Evolutionary conservation across 2,329 filamentous ascomycete species (phyloP).

Genomic region (Ophiostoma tasmaniense): DNA sequence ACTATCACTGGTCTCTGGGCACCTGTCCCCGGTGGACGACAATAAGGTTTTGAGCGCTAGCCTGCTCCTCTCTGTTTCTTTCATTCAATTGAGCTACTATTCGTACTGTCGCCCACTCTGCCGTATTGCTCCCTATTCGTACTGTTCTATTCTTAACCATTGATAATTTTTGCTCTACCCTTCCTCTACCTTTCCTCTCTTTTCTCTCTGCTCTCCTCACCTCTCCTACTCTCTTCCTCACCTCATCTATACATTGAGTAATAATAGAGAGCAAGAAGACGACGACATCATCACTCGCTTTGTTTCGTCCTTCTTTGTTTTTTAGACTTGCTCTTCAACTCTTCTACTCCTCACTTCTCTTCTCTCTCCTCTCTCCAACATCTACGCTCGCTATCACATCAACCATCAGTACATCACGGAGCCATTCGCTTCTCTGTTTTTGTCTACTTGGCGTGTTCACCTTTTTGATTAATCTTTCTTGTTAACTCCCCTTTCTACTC

Average conservation of each 20-base stretch:
- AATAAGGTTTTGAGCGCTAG: slow-evolving; percentile 1
- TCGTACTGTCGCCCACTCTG: neutral
- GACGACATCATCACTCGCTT: slow-evolving; percentile 8
- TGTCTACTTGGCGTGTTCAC: neutral
- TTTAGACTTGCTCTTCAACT: neutral
- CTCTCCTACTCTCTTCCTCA: neutral
- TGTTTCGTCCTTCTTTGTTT: slow-evolving; percentile 6
- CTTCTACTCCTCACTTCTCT: neutral
- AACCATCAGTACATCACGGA: neutral
- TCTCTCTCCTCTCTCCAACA: neutral
- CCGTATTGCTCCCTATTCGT: neutral
- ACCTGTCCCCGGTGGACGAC: neutral
- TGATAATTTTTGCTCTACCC: neutral
- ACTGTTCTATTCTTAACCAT: neutral
- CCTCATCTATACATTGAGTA: neutral
- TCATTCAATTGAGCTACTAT: neutral
- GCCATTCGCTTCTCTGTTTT: slow-evolving; percentile 7
- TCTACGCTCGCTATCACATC: neutral
- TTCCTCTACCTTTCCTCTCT: neutral
- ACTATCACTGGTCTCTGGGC: neutral
- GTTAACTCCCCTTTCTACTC: neutral
- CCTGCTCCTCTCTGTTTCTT: neutral
- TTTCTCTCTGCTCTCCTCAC: neutral
- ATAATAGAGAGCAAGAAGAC: neutral
- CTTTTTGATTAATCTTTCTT: neutral